These are phyloP conservation scores for Gossypium stocksii DNA, from an alignment of 345 rosid genomes.

Conservation along the genomic window DNA sequence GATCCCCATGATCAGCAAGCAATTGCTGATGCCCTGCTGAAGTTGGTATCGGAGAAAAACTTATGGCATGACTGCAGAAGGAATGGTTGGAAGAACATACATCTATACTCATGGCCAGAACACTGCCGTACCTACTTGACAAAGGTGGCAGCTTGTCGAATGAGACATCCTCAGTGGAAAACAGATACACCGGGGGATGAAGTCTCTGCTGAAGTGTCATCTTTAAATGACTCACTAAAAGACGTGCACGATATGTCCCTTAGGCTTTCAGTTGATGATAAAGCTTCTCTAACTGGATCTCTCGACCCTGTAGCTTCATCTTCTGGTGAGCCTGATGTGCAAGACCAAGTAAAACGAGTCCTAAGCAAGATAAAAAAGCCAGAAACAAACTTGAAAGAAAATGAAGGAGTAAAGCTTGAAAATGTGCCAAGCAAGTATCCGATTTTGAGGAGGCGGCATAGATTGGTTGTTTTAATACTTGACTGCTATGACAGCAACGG, in stretches of 20 bases:
- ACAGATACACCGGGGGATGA: conserved; percentile 79
- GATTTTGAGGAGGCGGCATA: conserved; percentile 62
- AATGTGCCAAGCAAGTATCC: conserved; percentile 62
- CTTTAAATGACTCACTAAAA: conserved; percentile 81
- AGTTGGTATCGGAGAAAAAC: conserved; percentile 88
- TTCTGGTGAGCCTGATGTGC: conserved; percentile 37
- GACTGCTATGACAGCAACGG: conserved; percentile 77
- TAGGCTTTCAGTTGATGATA: conserved; percentile 86
- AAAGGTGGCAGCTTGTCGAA: conserved; percentile 83
- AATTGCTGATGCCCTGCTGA: conserved; percentile 82
- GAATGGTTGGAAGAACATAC: conserved; percentile 96
- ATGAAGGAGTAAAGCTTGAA: conserved; percentile 53
- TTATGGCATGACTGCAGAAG: conserved; percentile 80
- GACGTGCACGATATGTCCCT: conserved; percentile 96
- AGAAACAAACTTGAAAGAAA: conserved; percentile 36
- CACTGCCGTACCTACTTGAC: conserved; percentile 96
- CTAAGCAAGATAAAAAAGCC: conserved; percentile 66
- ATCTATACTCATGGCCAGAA: conserved; percentile 96
- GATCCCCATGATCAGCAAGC: conserved; percentile 91
- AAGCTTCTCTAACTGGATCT: conserved; percentile 50
- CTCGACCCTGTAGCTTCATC: conserved; percentile 38
- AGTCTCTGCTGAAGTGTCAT: conserved; percentile 48
- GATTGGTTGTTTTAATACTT: conserved; percentile 63
- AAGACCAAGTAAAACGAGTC: conserved; percentile 68
- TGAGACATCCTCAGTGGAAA: conserved; percentile 96